phyloP scores from a whole-genome alignment of 2,329 filamentous ascomycete species.

The Fusarium drepaniforme region DNA sequence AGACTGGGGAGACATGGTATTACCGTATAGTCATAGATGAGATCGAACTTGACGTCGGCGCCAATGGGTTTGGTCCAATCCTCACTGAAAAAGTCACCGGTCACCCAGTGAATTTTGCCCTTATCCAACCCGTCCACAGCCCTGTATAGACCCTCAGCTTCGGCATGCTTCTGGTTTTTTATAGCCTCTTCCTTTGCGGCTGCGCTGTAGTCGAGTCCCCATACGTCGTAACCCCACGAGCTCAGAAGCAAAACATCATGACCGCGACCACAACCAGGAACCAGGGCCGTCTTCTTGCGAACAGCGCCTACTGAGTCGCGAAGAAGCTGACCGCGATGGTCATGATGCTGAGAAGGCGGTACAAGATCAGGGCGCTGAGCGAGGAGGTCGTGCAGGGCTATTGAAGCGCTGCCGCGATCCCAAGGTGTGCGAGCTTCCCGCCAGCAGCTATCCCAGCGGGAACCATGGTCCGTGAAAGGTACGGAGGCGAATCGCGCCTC shows the following conservation, averaged over 20 bases:
- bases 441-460: conserved; percentile 63
- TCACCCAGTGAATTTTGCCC: conserved; percentile 68
- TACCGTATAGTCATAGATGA: conserved; percentile 75
- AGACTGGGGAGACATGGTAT: conserved; percentile 14
- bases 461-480: conserved; percentile 50
- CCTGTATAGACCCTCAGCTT: conserved; percentile 58
- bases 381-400: conserved; percentile 67
- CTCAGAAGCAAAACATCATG: conserved; percentile 84
- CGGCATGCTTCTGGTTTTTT: conserved; percentile 55
- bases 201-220: conserved; percentile 77
- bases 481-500: conserved; percentile 50
- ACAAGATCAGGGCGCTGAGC: conserved; percentile 59
- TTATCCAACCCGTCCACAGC: conserved; percentile 52
- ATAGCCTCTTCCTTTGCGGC: conserved; percentile 59
- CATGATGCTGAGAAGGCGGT: conserved; percentile 49
- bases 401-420: conserved; percentile 66
- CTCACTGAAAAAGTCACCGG: conserved; percentile 76
- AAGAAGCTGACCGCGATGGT: conserved; percentile 46
- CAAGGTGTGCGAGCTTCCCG: conserved; percentile 61
- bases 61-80: conserved; percentile 63
- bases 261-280: conserved; percentile 86
- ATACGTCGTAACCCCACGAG: conserved; percentile 81
- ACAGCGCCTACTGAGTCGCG: conserved; percentile 40
- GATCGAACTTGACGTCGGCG: conserved; percentile 68
- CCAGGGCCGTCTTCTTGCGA: conserved; percentile 65